Evolutionary conservation across 768 basidiomycete genomes (phyloP).

Genomic region (Podaxis pistillaris): DNA sequence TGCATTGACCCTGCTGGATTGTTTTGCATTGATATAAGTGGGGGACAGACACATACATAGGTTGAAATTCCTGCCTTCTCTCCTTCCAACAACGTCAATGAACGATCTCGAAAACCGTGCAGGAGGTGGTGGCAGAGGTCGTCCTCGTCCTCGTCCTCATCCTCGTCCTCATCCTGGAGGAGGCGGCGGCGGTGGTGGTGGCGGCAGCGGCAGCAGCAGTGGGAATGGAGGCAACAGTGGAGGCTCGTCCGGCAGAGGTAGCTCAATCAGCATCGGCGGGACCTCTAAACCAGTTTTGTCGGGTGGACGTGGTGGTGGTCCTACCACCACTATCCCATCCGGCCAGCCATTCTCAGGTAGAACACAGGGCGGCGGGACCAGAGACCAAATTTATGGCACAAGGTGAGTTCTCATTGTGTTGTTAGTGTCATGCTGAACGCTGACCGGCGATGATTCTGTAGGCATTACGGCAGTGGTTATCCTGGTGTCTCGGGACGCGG

Average conservation of each 20-base stretch:
- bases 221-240: neutral
- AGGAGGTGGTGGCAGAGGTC: neutral
- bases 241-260: neutral
- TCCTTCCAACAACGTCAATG: neutral
- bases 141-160: neutral
- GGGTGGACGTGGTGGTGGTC: neutral
- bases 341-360: neutral
- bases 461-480: constrained; percentile 54
- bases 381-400: neutral
- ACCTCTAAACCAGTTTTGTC: neutral
- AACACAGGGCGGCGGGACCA: neutral
- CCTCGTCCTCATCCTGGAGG: no score
- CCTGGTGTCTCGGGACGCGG: constrained; percentile 45
- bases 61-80: neutral
- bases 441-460: neutral
- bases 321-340: neutral
- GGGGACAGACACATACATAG: neutral
- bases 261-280: neutral
- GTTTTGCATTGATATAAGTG: neutral
- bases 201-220: neutral
- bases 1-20: neutral
- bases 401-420: neutral
- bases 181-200: neutral
- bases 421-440: neutral
- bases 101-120: neutral